Base-by-base conservation (phyloP, 2,329 filamentous ascomycete species). In the Mycosphaerella arachidis region DNA sequence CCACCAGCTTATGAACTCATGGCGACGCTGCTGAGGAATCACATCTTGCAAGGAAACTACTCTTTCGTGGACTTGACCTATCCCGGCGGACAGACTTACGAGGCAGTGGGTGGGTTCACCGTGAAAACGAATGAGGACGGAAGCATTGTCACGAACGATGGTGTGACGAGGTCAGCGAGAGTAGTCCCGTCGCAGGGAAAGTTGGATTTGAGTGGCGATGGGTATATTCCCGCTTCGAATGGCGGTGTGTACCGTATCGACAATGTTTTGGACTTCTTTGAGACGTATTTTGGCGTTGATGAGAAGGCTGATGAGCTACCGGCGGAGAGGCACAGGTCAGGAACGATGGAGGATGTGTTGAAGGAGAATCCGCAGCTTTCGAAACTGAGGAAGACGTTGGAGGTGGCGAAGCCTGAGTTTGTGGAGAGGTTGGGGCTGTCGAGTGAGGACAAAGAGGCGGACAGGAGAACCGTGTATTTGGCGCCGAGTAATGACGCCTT, bases 221-320 rank as follows among this genome's bases (percentile, higher is more conserved):
- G 33, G 0, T 52, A 37, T 6, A 45, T 63, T 1, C 52, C 57
- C 6, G 63, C 63, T 18, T 61, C 52, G 3, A 65, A 65, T n/a
- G 63, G 61, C 13, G 48, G 48, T 6, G 45, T 65, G 37, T 65
- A 54, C 57, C 54, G 56, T 10, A 62, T 65, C 48, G 61, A 63
- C 33, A 20, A 48, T 4, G 13, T 60, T 9, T 48, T 65, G 0
- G 61, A 61, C n/a, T 46, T 50, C 7, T 48, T 61, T 9, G 27
- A 53, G 6, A 63, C 61, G 3, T 65, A 65, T 29, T 61, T 65
- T 18, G 63, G 63, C 6, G 24, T 45, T 20, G 59, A 57, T 40
- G 24, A 35, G 5, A 51, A 53, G 6, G 29, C 33, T 12, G 50
- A 16, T 6, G 13, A 16, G 3, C 48, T 56, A 18, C 31, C 31